These are phyloP conservation scores for Pugionium dolabratum DNA, from an alignment of 345 rosid species.

Conservation along the genomic window DNA sequence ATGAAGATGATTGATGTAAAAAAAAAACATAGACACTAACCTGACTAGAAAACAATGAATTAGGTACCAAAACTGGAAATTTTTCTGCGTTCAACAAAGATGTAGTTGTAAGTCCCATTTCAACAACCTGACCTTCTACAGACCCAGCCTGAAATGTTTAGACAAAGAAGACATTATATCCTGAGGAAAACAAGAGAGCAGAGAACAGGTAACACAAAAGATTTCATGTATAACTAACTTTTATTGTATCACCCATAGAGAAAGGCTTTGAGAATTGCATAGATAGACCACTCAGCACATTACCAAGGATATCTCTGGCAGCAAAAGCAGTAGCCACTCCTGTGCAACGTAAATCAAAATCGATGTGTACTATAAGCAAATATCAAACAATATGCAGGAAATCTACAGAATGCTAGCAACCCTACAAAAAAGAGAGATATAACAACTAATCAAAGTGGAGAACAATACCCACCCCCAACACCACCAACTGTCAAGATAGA, in stretches of 20 bases:
- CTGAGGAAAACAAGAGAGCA: neutral
- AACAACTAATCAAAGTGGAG: conserved; percentile 17
- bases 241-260: conserved; percentile 91
- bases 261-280: conserved; percentile 89
- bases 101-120: conserved; percentile 88
- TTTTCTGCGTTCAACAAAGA: conserved; percentile 74
- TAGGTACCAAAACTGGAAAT: conserved; percentile 85
- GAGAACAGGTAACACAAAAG: neutral
- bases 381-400: neutral
- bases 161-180: conserved; percentile 2
- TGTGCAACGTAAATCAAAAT: conserved; percentile 32
- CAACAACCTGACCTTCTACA: conserved; percentile 89
- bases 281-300: conserved; percentile 86
- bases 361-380: conserved; percentile 1
- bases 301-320: conserved; percentile 85
- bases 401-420: neutral
- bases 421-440: neutral
- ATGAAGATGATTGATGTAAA: neutral
- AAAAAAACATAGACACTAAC: conserved; percentile 36
- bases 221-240: conserved; percentile 50
- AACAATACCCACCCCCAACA: conserved; percentile 67
- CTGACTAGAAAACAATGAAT: conserved; percentile 96
- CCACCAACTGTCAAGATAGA: conserved; percentile 95
- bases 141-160: conserved; percentile 70
- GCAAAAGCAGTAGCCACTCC: conserved; percentile 99